Evolutionary conservation across 495 filamentous ascomycete genomes (phyloP).

Genomic region (Filosporella fistucella): DNA sequence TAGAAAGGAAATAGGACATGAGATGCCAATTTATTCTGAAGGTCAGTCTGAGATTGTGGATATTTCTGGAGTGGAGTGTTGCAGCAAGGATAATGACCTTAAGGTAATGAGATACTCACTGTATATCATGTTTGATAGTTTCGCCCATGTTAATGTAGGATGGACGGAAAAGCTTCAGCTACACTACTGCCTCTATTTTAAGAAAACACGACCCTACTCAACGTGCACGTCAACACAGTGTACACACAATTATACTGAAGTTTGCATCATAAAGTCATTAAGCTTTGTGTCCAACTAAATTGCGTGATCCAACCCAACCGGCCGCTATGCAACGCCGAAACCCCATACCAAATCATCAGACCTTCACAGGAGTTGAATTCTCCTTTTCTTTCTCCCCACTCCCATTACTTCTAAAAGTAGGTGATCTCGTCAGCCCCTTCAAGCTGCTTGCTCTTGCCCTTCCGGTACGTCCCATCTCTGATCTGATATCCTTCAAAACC

Average conservation of each 20-base stretch:
- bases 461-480: slow-evolving; percentile 13
- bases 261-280: background rate
- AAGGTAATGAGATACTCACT: no score
- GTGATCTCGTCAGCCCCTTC: slow-evolving; percentile 8
- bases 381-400: slow-evolving; percentile 17
- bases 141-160: no score
- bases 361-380: background rate
- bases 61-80: no score
- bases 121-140: no score
- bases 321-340: background rate
- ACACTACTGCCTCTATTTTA: background rate
- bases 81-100: no score
- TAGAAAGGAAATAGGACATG: background rate
- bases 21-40: background rate
- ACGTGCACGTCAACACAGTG: background rate
- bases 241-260: background rate
- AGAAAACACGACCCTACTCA: background rate
- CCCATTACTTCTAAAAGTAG: slow-evolving; percentile 8
- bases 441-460: slow-evolving; percentile 20
- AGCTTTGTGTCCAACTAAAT: background rate
- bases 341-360: background rate
- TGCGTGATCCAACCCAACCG: background rate
- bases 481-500: slow-evolving; percentile 27
- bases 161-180: no score
- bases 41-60: background rate